Base-by-base conservation (phyloP, 306 rosid genomes). In the Vicia villosa region DNA sequence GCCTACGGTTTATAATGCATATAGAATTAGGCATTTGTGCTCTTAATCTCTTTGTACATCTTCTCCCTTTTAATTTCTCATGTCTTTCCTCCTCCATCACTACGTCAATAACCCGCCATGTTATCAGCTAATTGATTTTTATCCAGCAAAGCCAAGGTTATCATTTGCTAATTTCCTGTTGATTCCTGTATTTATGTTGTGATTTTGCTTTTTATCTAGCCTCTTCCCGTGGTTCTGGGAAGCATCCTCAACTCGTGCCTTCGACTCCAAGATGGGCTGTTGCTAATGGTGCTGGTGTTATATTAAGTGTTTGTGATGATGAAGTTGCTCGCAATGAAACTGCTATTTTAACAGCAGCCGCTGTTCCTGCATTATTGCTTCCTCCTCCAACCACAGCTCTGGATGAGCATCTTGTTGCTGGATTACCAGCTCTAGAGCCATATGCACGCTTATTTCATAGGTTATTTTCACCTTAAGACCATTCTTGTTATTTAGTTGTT, bases 201-300 rank as follows among this genome's bases (percentile, higher is more conserved):
- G 60, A 11, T 26, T 78, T 54, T 72, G 16, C 30, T 74, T 41
- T 71, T 72, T 68, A 13, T 70, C 37, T 76, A 90, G 94, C 91
- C 73, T 83, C 96, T 73, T 90, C 98, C 6, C 89, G 90, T 74
- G 97, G 97, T 76, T 88, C 98, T 72, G 98, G 98, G 62, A 94
- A 94, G 82, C 97, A 94, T 82, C 98, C 98, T 76, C 98, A 90
- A 74, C 97, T 90, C 62, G 78, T 90, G 77, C 90, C 96, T 65
- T 90, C 98, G 19, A 90, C 98, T 73, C 98, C 98, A 56, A 74
- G 97, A 67, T 94, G 98, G 98, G 98, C 98, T 2, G 98, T 94
- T 65, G 98, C 98, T 46, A 94, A 90, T 82, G 98, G 98, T 30
- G 98, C 98, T 69, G 98, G 98, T 76, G 98, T 94, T 40, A 94